A percentile compares a stretch with the other conserved stretches of the same genome.
Evolutionary conservation across 805 yeast genomes (phyloP).

Genomic region (Kodamaea neixiangensis): DNA sequence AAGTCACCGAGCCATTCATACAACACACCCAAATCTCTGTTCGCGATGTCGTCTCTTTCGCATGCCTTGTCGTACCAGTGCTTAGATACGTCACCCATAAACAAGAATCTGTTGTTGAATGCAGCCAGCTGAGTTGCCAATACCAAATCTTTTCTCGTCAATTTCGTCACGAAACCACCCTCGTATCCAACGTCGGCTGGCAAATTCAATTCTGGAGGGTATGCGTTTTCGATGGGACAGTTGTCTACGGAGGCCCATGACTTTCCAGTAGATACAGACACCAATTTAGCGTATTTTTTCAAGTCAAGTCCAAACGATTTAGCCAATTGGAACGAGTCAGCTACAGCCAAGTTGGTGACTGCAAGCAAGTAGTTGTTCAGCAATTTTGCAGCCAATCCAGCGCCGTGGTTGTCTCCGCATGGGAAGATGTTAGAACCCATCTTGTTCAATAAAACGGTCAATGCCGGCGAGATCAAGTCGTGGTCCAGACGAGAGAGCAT

Average conservation of each 20-base stretch:
- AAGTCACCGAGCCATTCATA: slow-evolving; percentile 46
- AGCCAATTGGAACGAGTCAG: slow-evolving; percentile 57
- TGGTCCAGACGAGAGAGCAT: slow-evolving; percentile 47
- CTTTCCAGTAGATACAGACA: slow-evolving; percentile 53
- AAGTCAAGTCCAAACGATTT: slow-evolving; percentile 49
- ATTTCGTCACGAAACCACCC: slow-evolving; percentile 53
- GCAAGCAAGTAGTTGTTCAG: slow-evolving; percentile 57
- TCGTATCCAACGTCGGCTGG: slow-evolving; percentile 48
- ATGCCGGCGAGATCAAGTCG: slow-evolving; percentile 30
- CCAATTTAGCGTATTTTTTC: slow-evolving; percentile 48
- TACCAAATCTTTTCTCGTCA: slow-evolving; percentile 45
- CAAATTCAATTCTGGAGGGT: slow-evolving; percentile 37
- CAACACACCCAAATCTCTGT: slow-evolving; percentile 43
- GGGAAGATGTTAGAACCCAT: slow-evolving; percentile 54
- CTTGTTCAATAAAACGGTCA: slow-evolving; percentile 31
- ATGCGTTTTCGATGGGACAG: slow-evolving; percentile 53
- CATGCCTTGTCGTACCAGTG: slow-evolving; percentile 47
- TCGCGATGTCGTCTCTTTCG: slow-evolving; percentile 40
- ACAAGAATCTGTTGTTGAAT: slow-evolving; percentile 35
- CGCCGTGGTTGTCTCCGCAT: slow-evolving; percentile 49
- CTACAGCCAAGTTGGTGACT: slow-evolving; percentile 53
- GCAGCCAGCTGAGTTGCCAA: slow-evolving; percentile 43
- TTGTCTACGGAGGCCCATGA: slow-evolving; percentile 57
- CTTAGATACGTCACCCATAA: slow-evolving; percentile 38
- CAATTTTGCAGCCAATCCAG: slow-evolving; percentile 56